Evolutionary conservation across 23 red algal genomes (phyloP), one percentile per base, ranked within the genome.

Genomic region (Chondrus crispus): DNA sequence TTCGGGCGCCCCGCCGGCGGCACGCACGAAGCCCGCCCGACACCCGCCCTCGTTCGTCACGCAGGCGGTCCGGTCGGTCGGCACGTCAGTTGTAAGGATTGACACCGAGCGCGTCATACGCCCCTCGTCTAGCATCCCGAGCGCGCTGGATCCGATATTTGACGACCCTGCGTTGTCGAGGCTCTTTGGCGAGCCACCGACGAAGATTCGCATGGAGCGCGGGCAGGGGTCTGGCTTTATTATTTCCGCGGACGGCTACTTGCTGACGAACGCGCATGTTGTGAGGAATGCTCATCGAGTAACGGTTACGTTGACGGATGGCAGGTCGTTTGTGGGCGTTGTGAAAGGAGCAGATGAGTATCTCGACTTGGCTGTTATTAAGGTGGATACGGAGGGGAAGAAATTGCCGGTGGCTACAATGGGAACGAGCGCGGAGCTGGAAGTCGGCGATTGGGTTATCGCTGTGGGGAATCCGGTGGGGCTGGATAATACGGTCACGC

Each of bases 391-490:
- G 12, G 88, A 94, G 36, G 93, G 91, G 16, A 84, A 89, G 45
- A 63, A 96, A 20, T 74, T 99, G n/a, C 97, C 97, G 13, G 86
- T 94, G 3, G 97, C 97, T 14, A 86, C 87, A 3, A 75, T 99
- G 58, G 97, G 97, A 66, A 55, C 85, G 20, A 95, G 90, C 13
- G 48, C 87, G 29, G 97, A 93, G 37, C 89, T 99, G 49, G 87
- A 96, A 53, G 97, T 99, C 14, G 97, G 97, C 66, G 97, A 99
- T 68, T 99, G 97, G 97, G 97, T 95, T 18, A 99, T 99, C 54
- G 97, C 97, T 44, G 87, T 99, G 14, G 97, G 97, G 40, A 99
- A 99, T 43, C 97, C 97, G 11, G 90, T 96, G 64, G 97, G 97
- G 26, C 58, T 99, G 63, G 94, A 99, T 69, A 99, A 99, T 87